Base-by-base conservation (phyloP, 192 early-diverging fungal species). In the Lobosporangium transversale region DNA sequence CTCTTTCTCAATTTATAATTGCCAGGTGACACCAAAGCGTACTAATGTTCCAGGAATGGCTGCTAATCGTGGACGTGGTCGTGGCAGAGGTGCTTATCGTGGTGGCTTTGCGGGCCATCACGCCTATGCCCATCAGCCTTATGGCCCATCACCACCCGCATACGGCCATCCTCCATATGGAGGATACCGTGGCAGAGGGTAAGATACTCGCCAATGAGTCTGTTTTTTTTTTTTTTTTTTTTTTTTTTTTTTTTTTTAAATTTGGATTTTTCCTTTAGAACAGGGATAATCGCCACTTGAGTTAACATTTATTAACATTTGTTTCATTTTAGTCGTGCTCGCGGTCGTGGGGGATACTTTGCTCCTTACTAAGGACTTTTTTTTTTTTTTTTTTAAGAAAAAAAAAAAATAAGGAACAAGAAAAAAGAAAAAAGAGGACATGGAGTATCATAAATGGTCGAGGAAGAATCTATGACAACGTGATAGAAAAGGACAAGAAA, bases 41-140 rank as follows among this genome's bases (percentile, higher is more conserved):
- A 98, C 96, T 52, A 99, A 99, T 66, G 78, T 99, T 49, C 96
- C 96, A 15, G 92, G 91, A 21, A 89, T 95, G 83, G 80, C 85
- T 44, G 70, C 79, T 36, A n/a, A n/a, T n/a, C 89, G 95, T 47
- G 94, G 94, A 27, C 84, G 92, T 55, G 93, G 93, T 18, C 85
- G 92, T 1, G 87, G 87, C 24, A 81, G 91, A 29, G 91, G 89
- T 50, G 89, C 82, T 53, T 90, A 84, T 62, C 86, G 90, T 44
- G 91, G 94, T 20, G 89, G 89, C 27, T 80, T 78, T 73, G 74
- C 75, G 47, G 83, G 79, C 4, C 79, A 80, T 68, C 74, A 85
- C 55, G 75, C 68, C 45, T 70, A 65, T 50, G 80, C 78, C 15
- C 81, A 83, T 35, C 76, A 65, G 11, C 79, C 84, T 2, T 71